Base-by-base conservation (phyloP, 75 land plant genomes). In the Gnetum montanum region DNA sequence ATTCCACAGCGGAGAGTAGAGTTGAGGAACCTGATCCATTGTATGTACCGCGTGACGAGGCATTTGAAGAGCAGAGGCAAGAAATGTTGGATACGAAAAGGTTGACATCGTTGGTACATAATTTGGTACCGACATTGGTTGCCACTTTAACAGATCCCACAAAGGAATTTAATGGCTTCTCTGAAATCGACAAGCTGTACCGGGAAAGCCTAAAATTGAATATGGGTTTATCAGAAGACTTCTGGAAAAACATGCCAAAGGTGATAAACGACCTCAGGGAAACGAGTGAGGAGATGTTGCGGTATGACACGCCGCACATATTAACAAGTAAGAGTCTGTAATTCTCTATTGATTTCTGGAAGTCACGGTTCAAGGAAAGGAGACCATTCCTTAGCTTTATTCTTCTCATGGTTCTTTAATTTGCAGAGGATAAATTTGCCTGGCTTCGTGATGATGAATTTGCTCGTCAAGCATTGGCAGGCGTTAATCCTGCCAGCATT, bases 381-480 rank as follows among this genome's bases (percentile, higher is more conserved):
- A 10, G 41, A 15, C 41, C 40, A n/a, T n/a, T n/a, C n/a, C n/a
- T n/a, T n/a, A n/a, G n/a, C n/a, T n/a, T 8, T 22, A 10, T 64
- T 35, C 3, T 24, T 27, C 7, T 16, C 23, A 19, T 49, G 23
- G 22, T 30, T 41, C 31, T 31, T 24, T 2, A 31, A 8, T 31
- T 6, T 71, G 70, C 80, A 90, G 96, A 61, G 72, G 88, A 90
- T 69, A 79, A 71, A 38, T 75, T 57, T 43, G 92, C 84, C 5
- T 90, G 96, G 96, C 23, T 81, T 23, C 55, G 90, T 31, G 95
- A 89, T 49, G 88, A 80, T 18, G 95, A 89, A 59, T 89, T 89
- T 57, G 90, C 78, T 27, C 77, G 95, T 5, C 95, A 89, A 63
- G 53, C 69, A 4, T n/a, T 89, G 5, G 83, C 90, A 4, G 95